A percentile compares a stretch with the other conserved stretches of the same genome.
Evolutionary conservation across 495 filamentous ascomycete species (phyloP).

Genomic region (Aspergillus steynii): DNA sequence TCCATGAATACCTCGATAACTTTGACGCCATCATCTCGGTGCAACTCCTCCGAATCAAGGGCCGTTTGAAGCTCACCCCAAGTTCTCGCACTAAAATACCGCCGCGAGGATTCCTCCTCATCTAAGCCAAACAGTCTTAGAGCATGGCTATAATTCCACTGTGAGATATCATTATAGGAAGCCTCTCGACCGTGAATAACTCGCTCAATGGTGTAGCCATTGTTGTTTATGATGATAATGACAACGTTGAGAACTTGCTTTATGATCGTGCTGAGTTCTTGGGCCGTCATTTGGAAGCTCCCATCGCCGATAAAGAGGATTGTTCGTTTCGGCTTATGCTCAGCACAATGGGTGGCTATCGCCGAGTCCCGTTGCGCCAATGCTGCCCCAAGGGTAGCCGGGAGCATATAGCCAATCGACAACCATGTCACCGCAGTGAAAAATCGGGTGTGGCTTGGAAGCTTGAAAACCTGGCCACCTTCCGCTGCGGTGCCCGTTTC

Average conservation of each 20-base stretch:
- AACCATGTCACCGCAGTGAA: constrained; percentile 37
- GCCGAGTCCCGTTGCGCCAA: constrained; percentile 37
- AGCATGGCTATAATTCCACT: constrained; percentile 57
- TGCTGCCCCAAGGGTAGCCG: constrained; percentile 40
- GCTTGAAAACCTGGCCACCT: constrained; percentile 24
- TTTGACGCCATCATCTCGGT: too few species aligned
- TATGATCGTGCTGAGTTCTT: constrained; percentile 76
- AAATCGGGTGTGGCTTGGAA: constrained; percentile 26
- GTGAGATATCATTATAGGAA: constrained; percentile 68
- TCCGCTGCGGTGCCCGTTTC: constrained; percentile 37
- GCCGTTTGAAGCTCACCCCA: constrained; percentile 15
- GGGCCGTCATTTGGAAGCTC: constrained; percentile 74
- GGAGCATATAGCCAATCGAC: constrained; percentile 46
- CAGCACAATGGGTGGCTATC: constrained; percentile 11
- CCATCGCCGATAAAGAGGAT: constrained; percentile 80
- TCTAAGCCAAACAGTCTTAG: constrained; percentile 35
- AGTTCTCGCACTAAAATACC: constrained; percentile 7
- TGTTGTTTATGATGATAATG: constrained; percentile 73
- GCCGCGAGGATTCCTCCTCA: constrained; percentile 14
- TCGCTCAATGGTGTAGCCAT: constrained; percentile 72
- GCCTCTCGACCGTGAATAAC: constrained; percentile 67
- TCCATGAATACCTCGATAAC: too few species aligned
- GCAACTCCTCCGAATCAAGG: too few species aligned
- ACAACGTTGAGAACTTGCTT: constrained; percentile 64
- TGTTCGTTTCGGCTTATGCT: constrained; percentile 26